These are phyloP conservation scores for Neocucurbitaria cava DNA, from an alignment of 2,329 filamentous ascomycete species.

Conservation along the genomic window DNA sequence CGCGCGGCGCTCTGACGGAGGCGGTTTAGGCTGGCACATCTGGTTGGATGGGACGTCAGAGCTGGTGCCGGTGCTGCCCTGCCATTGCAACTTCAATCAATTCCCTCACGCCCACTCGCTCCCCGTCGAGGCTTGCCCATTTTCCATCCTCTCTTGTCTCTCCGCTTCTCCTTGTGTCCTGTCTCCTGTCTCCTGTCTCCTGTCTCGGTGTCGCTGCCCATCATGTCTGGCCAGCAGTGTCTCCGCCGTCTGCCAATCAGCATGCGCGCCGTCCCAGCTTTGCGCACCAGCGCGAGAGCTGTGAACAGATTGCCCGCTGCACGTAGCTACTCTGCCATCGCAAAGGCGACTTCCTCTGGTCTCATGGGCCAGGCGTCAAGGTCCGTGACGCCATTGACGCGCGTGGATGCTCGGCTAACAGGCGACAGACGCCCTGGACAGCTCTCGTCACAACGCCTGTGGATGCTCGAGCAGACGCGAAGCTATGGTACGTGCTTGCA, in stretches of 20 bases:
- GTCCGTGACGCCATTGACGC: conserved; percentile 26
- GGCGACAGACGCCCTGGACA: conserved; percentile 38
- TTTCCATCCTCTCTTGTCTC: conserved; percentile 9
- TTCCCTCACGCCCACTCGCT: conserved; percentile 34
- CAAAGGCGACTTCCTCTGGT: conserved; percentile 42
- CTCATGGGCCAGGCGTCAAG: conserved; percentile 40
- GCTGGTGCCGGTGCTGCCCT: conserved; percentile 21
- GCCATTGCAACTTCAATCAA: conserved; percentile 31
- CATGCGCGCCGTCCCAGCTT: conserved; percentile 38
- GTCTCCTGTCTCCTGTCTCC: too few relatives aligned
- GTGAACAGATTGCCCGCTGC: conserved; percentile 28
- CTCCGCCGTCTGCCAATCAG: conserved; percentile 44
- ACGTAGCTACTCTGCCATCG: conserved; percentile 45
- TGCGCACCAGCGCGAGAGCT: conserved; percentile 39
- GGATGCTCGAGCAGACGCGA: conserved; percentile 41
- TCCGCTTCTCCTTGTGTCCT: too few relatives aligned
- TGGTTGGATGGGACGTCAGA: conserved; percentile 38
- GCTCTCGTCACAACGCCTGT: conserved; percentile 33
- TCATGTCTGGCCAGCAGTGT: conserved; percentile 49
- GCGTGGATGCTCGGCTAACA: conserved; percentile 15
- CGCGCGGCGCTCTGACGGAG: conserved; percentile 30
- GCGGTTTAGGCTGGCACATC: conserved; percentile 30
- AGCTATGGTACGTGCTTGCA: conserved; percentile 38
- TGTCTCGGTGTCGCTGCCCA: conserved; percentile 14
- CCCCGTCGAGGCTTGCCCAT: conserved; percentile 14